phyloP scores from a whole-genome alignment of 352 stramenopile genomes.

The Phytopythium oedochilum region DNA sequence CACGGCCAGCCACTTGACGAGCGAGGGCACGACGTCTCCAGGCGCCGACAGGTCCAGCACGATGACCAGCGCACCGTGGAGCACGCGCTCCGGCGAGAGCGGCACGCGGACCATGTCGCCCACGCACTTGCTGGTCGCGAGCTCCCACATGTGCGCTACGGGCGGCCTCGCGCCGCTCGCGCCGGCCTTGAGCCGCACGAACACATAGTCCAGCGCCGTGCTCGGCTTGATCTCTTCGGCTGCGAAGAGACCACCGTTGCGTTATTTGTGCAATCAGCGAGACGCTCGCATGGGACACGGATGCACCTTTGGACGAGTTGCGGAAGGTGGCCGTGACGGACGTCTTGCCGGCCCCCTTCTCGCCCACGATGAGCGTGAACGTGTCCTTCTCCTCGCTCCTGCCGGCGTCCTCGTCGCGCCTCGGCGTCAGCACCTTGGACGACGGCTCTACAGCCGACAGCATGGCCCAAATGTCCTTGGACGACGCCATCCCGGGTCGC shows the following conservation, averaged over 20 bases:
- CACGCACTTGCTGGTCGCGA: conserved; percentile 76
- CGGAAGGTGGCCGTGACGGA: conserved; percentile 68
- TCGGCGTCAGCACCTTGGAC: conserved; percentile 18
- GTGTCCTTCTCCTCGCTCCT: conserved; percentile 58
- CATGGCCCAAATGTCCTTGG: conserved; percentile 71
- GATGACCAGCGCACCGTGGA: conserved; percentile 73
- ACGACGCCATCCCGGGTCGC: conserved; percentile 9
- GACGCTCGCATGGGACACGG: no score
- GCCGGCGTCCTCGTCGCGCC: conserved; percentile 9
- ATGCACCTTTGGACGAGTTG: conserved; percentile 50
- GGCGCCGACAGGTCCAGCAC: conserved; percentile 81
- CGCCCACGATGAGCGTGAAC: conserved; percentile 65
- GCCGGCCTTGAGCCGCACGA: conserved; percentile 71
- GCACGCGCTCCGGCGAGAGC: conserved; percentile 66
- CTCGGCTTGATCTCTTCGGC: conserved; percentile 88
- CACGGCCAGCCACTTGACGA: conserved; percentile 75
- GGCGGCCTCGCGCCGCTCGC: conserved; percentile 15
- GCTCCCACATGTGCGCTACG: conserved; percentile 92
- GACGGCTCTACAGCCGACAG: conserved; percentile 44
- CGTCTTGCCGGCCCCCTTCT: conserved; percentile 74
- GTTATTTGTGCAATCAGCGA: no score
- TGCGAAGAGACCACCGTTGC: no score
- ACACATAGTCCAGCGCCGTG: conserved; percentile 90
- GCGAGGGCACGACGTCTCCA: conserved; percentile 66
- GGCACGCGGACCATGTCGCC: conserved; percentile 84